phyloP scores from a whole-genome alignment of 225 moss, liverwort and hornwort genomes.

The Sphagnum contortum region DNA sequence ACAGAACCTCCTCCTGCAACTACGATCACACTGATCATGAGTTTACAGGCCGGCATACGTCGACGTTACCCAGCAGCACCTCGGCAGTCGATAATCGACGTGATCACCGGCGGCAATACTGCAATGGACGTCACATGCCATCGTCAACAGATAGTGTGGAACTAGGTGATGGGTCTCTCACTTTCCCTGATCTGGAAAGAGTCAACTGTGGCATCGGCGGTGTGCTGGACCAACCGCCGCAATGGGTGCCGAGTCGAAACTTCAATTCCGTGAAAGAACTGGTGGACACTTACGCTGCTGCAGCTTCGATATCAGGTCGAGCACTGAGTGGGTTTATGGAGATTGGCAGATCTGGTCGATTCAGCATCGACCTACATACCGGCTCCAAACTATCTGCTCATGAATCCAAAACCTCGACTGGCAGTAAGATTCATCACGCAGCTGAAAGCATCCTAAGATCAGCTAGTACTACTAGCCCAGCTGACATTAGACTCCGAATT shows the following conservation, averaged over 20 bases:
- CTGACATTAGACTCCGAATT: conserved; percentile 17
- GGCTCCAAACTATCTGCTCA: conserved; percentile 27
- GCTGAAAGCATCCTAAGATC: no score
- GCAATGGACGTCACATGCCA: no score
- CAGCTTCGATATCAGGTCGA: conserved; percentile 3
- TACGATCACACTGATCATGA: no score
- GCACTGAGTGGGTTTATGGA: conserved; percentile 28
- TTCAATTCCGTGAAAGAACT: conserved; percentile 18
- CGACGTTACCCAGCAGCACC: no score
- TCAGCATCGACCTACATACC: conserved; percentile 46
- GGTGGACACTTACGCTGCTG: conserved; percentile 20
- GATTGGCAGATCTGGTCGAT: conserved; percentile 28
- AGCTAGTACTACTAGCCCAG: conserved; percentile 10
- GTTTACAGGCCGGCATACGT: no score
- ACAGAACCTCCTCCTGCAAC: no score
- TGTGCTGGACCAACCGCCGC: conserved; percentile 15
- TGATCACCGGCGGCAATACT: no score
- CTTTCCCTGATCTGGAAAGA: conserved; percentile 17
- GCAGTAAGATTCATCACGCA: no score
- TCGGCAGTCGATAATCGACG: no score
- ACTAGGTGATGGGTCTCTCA: conserved; percentile 17
- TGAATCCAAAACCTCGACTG: neutral
- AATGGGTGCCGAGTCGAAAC: conserved; percentile 26
- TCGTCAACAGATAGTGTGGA: no score
- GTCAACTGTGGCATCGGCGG: conserved; percentile 14